These are phyloP conservation scores for Zygoascus ofunaensis DNA, from an alignment of 805 yeast species.

Conservation along the genomic window DNA sequence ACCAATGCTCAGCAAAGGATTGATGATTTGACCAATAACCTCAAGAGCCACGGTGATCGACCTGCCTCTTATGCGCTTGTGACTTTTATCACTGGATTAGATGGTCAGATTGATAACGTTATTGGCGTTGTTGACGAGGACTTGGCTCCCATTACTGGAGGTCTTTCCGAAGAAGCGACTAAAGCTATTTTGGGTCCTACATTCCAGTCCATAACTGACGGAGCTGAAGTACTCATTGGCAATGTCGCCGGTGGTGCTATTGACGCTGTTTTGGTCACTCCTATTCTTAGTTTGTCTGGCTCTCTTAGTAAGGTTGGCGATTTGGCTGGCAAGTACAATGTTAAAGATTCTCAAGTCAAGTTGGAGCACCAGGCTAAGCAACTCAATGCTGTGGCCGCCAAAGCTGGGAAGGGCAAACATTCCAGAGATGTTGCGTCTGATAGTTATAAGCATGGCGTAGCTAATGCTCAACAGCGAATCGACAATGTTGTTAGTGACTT, in stretches of 20 bases:
- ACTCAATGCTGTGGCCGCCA: slow-evolving; percentile 1
- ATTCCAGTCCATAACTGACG: slow-evolving; percentile 27
- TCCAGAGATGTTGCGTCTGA: slow-evolving; percentile 4
- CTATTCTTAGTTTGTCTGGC: slow-evolving; percentile 15
- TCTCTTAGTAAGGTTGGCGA: slow-evolving; percentile 15
- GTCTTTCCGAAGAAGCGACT: slow-evolving; percentile 16
- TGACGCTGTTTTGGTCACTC: slow-evolving; percentile 23
- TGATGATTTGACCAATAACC: background rate
- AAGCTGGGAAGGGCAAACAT: slow-evolving; percentile 1
- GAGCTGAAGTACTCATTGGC: slow-evolving; percentile 27
- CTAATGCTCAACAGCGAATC: slow-evolving; percentile 14
- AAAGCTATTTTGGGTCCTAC: slow-evolving; percentile 22
- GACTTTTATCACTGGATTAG: slow-evolving; percentile 25
- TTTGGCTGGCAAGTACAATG: slow-evolving; percentile 17
- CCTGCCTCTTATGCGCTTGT: slow-evolving; percentile 14
- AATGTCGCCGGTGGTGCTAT: slow-evolving; percentile 9
- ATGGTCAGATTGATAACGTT: slow-evolving; percentile 27
- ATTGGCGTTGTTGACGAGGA: slow-evolving; percentile 17
- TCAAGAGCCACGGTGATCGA: slow-evolving; percentile 1
- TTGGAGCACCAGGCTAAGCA: slow-evolving; percentile 12
- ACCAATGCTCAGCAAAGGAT: slow-evolving; percentile 15
- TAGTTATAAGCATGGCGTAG: slow-evolving; percentile 11
- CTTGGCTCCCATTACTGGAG: slow-evolving; percentile 20
- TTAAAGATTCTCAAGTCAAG: slow-evolving; percentile 14
- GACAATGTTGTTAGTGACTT: background rate